phyloP scores from a whole-genome alignment of 768 basidiomycete genomes.

The Lentinula lateritia region DNA sequence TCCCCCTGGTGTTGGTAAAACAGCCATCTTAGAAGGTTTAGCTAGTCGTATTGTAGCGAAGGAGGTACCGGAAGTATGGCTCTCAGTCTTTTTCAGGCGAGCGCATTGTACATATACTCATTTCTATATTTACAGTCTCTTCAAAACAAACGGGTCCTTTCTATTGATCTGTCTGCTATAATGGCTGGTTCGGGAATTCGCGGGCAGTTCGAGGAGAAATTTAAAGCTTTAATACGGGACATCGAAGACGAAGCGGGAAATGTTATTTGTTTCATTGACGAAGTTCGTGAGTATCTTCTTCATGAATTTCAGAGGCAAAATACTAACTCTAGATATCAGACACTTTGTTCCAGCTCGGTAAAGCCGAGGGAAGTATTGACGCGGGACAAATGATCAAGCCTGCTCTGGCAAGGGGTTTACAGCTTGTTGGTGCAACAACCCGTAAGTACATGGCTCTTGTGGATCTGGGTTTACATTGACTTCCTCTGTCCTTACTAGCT shows the following conservation, averaged over 20 bases:
- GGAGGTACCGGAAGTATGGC: conserved; percentile 82
- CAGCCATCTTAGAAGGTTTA: conserved; percentile 86
- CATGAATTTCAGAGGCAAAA: background rate
- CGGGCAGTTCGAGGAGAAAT: conserved; percentile 91
- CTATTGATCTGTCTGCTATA: conserved; percentile 78
- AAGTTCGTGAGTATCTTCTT: conserved; percentile 65
- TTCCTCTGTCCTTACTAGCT: conserved; percentile 30
- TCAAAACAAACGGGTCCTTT: conserved; percentile 81
- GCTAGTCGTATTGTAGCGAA: conserved; percentile 82
- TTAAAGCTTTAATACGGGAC: conserved; percentile 84
- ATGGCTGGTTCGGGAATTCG: conserved; percentile 89
- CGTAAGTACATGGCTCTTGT: conserved; percentile 37
- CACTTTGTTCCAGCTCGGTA: conserved; percentile 82
- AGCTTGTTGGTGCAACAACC: conserved; percentile 88
- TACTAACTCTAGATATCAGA: conserved; percentile 30
- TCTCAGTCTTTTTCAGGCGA: background rate
- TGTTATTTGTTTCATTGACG: conserved; percentile 91
- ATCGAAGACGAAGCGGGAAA: conserved; percentile 84
- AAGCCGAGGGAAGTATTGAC: conserved; percentile 88
- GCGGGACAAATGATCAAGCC: conserved; percentile 94
- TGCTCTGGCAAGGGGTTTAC: conserved; percentile 79
- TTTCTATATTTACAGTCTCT: conserved; percentile 49
- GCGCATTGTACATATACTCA: background rate
- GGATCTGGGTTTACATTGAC: background rate
- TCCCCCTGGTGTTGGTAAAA: conserved; percentile 70